A percentile compares a stretch with the other conserved stretches of the same genome.
Evolutionary conservation across 192 early-diverging fungal species (phyloP).

Genomic region (Podila epigama): DNA sequence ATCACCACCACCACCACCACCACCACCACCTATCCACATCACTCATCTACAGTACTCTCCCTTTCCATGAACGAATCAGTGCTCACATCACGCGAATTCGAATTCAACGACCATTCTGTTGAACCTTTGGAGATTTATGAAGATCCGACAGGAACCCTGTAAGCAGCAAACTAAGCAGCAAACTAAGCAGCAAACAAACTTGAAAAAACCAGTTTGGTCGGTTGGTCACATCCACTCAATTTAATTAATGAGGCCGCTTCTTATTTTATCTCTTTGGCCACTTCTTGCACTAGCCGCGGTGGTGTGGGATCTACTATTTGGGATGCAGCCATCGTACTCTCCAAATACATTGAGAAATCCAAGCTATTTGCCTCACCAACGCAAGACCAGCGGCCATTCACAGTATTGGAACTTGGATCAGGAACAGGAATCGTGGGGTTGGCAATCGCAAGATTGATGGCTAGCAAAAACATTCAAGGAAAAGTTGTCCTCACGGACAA

Average conservation of each 20-base stretch:
- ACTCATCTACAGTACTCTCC: background rate
- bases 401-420: constrained; percentile 60
- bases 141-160: constrained; percentile 39
- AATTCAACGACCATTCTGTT: constrained; percentile 25
- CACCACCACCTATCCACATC: too few species aligned
- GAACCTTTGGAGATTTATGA: constrained; percentile 36
- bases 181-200: background rate
- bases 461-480: background rate
- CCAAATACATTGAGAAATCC: constrained; percentile 29
- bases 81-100: constrained; percentile 36
- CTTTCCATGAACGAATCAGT: background rate
- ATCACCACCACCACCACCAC: constrained; percentile 10
- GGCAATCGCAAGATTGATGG: constrained; percentile 46
- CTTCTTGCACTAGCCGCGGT: constrained; percentile 9
- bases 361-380: background rate
- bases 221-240: background rate
- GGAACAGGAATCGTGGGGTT: constrained; percentile 69
- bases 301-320: constrained; percentile 48
- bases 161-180: background rate
- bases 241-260: background rate
- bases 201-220: background rate
- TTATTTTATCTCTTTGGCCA: background rate
- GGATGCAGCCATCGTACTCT: constrained; percentile 43
- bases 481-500: constrained; percentile 60
- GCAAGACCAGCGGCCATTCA: background rate